Conservation (phyloP, 768 basidiomycete genomes). For the Holtermannia corniformis region DNA sequence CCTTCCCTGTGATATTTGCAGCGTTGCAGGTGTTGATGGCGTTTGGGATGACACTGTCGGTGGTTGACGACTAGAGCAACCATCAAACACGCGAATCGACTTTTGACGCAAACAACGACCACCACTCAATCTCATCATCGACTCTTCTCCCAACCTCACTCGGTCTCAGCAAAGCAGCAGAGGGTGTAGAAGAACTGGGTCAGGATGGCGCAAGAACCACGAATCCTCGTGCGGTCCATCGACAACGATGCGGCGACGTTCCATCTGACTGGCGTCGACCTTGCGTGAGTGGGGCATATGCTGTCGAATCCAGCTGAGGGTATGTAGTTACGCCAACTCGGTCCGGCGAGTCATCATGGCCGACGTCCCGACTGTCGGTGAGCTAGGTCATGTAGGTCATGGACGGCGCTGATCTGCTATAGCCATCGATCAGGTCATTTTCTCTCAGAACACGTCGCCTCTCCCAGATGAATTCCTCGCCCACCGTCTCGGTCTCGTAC, state of each 20-base stretch:
- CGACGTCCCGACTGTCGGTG: constrained; percentile 90
- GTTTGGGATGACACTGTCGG: no score
- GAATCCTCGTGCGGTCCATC: constrained; percentile 42
- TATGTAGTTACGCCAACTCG: constrained; percentile 87
- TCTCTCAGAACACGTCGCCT: constrained; percentile 81
- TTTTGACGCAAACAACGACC: no score
- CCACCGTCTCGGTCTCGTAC: constrained; percentile 89
- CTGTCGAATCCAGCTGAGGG: neutral
- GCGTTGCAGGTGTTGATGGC: no score
- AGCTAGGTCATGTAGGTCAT: constrained; percentile 34
- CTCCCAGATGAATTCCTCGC: constrained; percentile 96
- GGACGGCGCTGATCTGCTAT: neutral
- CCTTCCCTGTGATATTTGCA: no score
- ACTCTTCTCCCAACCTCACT: no score
- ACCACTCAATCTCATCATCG: no score
- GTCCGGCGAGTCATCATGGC: constrained; percentile 89
- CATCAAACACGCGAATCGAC: no score
- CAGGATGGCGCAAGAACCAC: constrained; percentile 31
- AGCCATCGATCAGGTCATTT: constrained; percentile 97
- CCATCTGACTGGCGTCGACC: constrained; percentile 88
- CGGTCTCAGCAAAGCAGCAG: no score
- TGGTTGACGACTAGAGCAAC: no score
- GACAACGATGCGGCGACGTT: constrained; percentile 82
- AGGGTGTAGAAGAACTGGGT: no score
- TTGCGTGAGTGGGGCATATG: constrained; percentile 56